These are phyloP conservation scores for Aspergillus terreus DNA, from an alignment of 2,329 filamentous ascomycete species.

Conservation along the genomic window DNA sequence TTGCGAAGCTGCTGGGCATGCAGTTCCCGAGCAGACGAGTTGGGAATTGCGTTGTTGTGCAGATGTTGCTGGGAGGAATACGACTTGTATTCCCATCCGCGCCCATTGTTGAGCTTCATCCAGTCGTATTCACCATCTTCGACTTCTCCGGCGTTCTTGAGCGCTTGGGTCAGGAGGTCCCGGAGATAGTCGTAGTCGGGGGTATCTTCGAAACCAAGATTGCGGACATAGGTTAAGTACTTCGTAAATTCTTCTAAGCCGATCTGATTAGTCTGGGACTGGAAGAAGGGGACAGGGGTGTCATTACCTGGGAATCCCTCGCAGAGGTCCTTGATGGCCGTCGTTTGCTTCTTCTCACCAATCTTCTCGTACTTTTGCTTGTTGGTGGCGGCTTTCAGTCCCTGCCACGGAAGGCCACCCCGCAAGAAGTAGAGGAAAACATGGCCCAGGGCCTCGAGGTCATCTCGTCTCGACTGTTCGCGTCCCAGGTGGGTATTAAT, in stretches of 20 bases:
- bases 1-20: conserved; percentile 64
- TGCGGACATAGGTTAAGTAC: conserved; percentile 94
- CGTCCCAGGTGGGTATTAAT: conserved; percentile 98
- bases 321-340: conserved; percentile 92
- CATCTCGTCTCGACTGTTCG: conserved; percentile 93
- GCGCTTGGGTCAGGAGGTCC: conserved; percentile 90
- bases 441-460: conserved; percentile 78
- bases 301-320: conserved; percentile 76
- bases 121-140: conserved; percentile 99
- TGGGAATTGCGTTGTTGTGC: conserved; percentile 72
- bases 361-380: conserved; percentile 99
- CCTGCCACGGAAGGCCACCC: conserved; percentile 65
- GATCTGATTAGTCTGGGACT: conserved; percentile 26
- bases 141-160: conserved; percentile 90
- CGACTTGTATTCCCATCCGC: conserved; percentile 82
- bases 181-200: conserved; percentile 98
- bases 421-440: conserved; percentile 69
- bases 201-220: conserved; percentile 96
- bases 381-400: conserved; percentile 65
- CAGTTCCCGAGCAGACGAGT: conserved; percentile 79
- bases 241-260: conserved; percentile 84
- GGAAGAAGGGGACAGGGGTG: conserved; percentile 7
- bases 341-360: conserved; percentile 99
- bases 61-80: conserved; percentile 69
- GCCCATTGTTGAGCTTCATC: conserved; percentile 96